Conservation (phyloP, 106 monocot genomes). For the Acorus calamus region DNA sequence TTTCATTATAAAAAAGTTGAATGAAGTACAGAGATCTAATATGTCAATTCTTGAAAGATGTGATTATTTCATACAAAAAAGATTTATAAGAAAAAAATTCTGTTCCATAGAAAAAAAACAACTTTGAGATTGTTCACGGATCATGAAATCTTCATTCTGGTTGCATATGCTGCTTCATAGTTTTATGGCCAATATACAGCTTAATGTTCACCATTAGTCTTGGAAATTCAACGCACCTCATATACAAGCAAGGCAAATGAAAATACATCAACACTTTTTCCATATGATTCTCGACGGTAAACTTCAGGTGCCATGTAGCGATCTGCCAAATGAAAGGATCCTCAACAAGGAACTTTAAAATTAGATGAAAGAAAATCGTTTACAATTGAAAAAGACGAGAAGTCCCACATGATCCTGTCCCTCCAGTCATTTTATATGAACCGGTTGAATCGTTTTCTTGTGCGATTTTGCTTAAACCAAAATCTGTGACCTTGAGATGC, state of each 20-base stretch:
- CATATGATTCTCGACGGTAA: conserved; percentile 21
- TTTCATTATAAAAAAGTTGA: no score
- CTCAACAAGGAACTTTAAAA: not conserved
- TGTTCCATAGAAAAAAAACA: no score
- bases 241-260: conserved; percentile 16
- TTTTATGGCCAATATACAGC: no score
- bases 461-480: conserved; percentile 21
- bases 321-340: conserved; percentile 6
- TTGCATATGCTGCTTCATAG: no score
- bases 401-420: conserved; percentile 19
- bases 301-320: conserved; percentile 25
- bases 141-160: no score
- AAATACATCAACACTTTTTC: conserved; percentile 17
- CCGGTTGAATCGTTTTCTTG: conserved; percentile 15
- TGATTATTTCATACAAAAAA: no score
- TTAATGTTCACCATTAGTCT: not conserved
- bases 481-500: conserved; percentile 19
- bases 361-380: not conserved
- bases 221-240: conserved; percentile 8
- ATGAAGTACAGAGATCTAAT: no score
- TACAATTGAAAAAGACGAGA: not conserved
- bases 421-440: conserved; percentile 23
- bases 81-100: no score
- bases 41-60: no score
- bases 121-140: no score